Base-by-base conservation (phyloP, 768 basidiomycete genomes). In the Phlebiopsis flavidoalba region DNA sequence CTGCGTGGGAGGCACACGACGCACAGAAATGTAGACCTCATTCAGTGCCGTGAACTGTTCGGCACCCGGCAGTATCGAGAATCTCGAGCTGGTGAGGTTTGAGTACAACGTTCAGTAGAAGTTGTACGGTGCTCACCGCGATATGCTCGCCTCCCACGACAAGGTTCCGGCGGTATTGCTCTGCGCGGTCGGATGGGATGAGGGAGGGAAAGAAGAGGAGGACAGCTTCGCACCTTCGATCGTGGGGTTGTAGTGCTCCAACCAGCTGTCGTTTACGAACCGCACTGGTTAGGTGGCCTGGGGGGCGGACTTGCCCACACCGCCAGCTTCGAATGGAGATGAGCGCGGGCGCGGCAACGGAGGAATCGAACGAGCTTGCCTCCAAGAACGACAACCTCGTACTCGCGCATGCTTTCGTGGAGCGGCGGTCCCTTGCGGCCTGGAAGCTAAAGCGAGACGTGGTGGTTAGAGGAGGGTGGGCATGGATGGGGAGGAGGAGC, bases 271-370 rank as follows among this genome's bases (percentile, higher is more conserved):
- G 64, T 81, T 80, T 51, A 91, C 83, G 70, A 88, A 92, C 60
- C 89, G 83, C 66, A 91, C 86, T n/a, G 69, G 90, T 91, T 36
- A 94, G 78, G n/a, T n/a, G n/a, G n/a, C n/a, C n/a, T n/a, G n/a
- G n/a, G n/a, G n/a, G 12, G 92, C 90, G 24, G 91, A 93, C 74
- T 94, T 94, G 52, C 92, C 92, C 57, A 94, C 91, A 22, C 92
- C 92, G 67, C 92, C 92, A 69, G 91, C 91, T 92, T 65, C 14
- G 36, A 40, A 63, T 52, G 51, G 22, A 47, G 11, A 52, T 53
- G 48, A 48, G 64, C 43, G 40, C 19, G 31, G 62, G 10, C 10
- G 26, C 22, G n/a, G 31, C 24, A 21, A 60, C 8, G 37, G 62
- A 53, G 53, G 54, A 12, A 53, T 58, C 58, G 33, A 50, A 24